These are phyloP conservation scores for Allium sativum DNA, from an alignment of 106 monocot genomes.

Conservation along the genomic window DNA sequence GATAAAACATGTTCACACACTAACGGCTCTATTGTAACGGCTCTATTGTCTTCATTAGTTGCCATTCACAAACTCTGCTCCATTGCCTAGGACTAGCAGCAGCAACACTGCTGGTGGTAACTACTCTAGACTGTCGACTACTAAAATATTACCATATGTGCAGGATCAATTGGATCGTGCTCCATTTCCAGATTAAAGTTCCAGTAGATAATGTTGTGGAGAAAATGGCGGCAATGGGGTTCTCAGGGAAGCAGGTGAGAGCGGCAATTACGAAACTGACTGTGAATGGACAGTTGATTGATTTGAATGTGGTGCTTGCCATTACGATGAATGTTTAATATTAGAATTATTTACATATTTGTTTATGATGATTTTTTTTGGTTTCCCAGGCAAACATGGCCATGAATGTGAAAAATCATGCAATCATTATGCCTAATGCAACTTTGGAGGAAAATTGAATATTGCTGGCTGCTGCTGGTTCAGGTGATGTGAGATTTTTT, in stretches of 20 bases:
- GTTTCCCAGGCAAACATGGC: no score
- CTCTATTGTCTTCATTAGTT: no score
- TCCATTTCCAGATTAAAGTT: constrained; percentile 16
- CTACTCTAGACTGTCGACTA: constrained; percentile 37
- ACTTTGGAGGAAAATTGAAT: no score
- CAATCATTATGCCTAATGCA: no score
- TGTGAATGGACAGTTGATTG: constrained; percentile 67
- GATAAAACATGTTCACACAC: no score
- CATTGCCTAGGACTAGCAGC: constrained; percentile 23
- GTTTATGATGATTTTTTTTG: no score
- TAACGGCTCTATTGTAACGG: no score
- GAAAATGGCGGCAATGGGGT: constrained; percentile 61
- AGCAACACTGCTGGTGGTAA: no score
- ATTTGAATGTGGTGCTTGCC: constrained; percentile 59
- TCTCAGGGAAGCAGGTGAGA: constrained; percentile 83
- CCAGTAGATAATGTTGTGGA: constrained; percentile 60
- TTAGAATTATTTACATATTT: no score
- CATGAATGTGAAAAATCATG: no score
- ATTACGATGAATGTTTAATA: constrained; percentile 80
- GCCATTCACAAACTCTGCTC: constrained; percentile 22
- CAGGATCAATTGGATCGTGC: constrained; percentile 24
- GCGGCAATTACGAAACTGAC: constrained; percentile 78
- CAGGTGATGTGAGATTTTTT: no score
- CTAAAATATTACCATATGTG: constrained; percentile 23
- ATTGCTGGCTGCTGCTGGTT: no score